Evolutionary conservation across 306 rosid species (phyloP).

Genomic region (Cucurbita argyrosperma): DNA sequence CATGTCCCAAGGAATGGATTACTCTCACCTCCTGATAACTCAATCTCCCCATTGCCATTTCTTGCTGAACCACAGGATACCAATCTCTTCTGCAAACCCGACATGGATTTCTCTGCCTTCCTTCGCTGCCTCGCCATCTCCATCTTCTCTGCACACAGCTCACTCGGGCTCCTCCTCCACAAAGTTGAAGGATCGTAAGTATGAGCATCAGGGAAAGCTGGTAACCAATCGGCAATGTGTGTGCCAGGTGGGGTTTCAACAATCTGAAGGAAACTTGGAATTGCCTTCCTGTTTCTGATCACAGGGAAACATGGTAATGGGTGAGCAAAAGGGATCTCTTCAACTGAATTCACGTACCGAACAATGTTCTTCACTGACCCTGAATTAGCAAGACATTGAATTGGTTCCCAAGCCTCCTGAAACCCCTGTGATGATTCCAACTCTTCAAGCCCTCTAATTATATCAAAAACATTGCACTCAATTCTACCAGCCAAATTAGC

Average conservation of each 20-base stretch:
- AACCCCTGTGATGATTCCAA: constrained; percentile 44
- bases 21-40: constrained; percentile 13
- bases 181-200: constrained; percentile 55
- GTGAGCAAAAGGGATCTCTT: constrained; percentile 57
- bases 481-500: constrained; percentile 64
- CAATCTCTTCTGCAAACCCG: constrained; percentile 72
- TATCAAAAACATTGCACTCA: constrained; percentile 52
- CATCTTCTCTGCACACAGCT: constrained; percentile 57
- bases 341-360: constrained; percentile 23
- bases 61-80: neutral
- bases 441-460: constrained; percentile 47
- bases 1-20: constrained; percentile 26
- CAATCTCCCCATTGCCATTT: constrained; percentile 14
- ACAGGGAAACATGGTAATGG: constrained; percentile 57
- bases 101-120: constrained; percentile 67
- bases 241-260: constrained; percentile 49
- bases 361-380: constrained; percentile 23
- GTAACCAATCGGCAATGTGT: constrained; percentile 70
- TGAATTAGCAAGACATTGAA: constrained; percentile 23
- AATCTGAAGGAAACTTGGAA: constrained; percentile 54
- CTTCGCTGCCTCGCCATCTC: constrained; percentile 73
- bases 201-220: constrained; percentile 75
- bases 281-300: constrained; percentile 16
- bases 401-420: constrained; percentile 23
- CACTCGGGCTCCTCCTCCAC: constrained; percentile 47